A percentile compares a stretch with the other conserved stretches of the same genome.
These are phyloP conservation scores for Pseudogymnoascus sp. DNA, from an alignment of 2,329 filamentous ascomycete genomes.

Conservation along the genomic window DNA sequence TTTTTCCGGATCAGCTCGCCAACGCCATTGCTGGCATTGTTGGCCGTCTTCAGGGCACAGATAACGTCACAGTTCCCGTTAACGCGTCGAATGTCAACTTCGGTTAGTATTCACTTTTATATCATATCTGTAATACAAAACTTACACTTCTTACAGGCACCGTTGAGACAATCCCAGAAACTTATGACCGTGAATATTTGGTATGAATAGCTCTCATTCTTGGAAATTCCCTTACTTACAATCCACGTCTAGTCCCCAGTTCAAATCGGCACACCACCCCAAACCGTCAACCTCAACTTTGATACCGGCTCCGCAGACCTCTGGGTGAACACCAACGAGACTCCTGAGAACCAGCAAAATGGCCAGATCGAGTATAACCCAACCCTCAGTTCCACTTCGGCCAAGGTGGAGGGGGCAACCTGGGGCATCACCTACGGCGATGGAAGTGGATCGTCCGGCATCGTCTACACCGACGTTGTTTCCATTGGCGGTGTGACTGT, in stretches of 20 bases:
- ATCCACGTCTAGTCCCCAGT: slow-evolving; percentile 12
- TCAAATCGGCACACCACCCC: slow-evolving; percentile 17
- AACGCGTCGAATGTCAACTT: background rate
- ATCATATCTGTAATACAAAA: background rate
- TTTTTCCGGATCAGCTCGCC: slow-evolving; percentile 25
- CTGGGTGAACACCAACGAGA: slow-evolving; percentile 21
- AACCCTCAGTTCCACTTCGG: slow-evolving; percentile 12
- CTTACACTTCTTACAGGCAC: background rate
- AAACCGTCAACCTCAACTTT: slow-evolving; percentile 19
- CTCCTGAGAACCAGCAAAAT: slow-evolving; percentile 13
- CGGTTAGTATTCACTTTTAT: background rate
- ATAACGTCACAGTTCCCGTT: slow-evolving; percentile 9
- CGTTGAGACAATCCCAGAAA: slow-evolving; percentile 3
- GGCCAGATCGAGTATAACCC: slow-evolving; percentile 18
- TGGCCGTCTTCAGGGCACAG: slow-evolving; percentile 8
- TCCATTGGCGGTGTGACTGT: slow-evolving; percentile 16
- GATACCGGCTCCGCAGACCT: slow-evolving; percentile 22
- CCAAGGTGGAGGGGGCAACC: slow-evolving; percentile 13
- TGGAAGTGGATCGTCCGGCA: slow-evolving; percentile 23
- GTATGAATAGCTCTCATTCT: background rate
- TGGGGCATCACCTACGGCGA: slow-evolving; percentile 24
- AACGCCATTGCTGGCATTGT: slow-evolving; percentile 1
- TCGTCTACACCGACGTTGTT: slow-evolving; percentile 17
- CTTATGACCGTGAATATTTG: slow-evolving; percentile 7
- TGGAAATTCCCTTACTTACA: background rate